Conservation (phyloP, 306 rosid genomes). For the Ziziphus jujuba region DNA sequence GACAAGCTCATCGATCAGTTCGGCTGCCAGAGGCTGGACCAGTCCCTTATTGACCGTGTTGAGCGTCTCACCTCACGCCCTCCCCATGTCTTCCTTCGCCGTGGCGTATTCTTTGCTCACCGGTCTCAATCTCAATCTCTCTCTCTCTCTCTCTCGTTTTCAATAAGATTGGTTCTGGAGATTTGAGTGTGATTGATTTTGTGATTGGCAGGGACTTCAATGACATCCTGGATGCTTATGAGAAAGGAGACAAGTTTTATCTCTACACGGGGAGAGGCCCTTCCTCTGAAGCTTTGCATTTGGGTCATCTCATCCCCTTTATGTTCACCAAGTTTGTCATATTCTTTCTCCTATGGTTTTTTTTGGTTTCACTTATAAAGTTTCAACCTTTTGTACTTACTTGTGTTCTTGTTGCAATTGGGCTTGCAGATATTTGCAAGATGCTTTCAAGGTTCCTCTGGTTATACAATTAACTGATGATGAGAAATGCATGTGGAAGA, state of each 20-base stretch:
- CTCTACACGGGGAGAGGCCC: conserved; percentile 94
- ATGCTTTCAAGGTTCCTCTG: conserved; percentile 90
- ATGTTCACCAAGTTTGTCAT: conserved; percentile 80
- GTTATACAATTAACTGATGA: conserved; percentile 97
- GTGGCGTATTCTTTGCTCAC: conserved; percentile 92
- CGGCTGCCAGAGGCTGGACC: conserved; percentile 80
- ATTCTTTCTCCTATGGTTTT: neutral
- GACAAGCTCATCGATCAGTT: conserved; percentile 91
- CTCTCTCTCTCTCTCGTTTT: too few species aligned
- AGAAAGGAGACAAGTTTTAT: conserved; percentile 82
- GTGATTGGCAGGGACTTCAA: conserved; percentile 56
- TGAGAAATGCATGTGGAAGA: conserved; percentile 93
- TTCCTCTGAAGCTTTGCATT: conserved; percentile 92
- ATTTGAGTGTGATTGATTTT: neutral
- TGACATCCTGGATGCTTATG: conserved; percentile 72
- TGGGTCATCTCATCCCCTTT: conserved; percentile 89
- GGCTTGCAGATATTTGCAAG: conserved; percentile 81
- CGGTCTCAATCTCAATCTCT: conserved; percentile 33
- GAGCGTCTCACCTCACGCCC: conserved; percentile 67
- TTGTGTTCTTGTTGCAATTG: neutral
- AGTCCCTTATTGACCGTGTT: conserved; percentile 53
- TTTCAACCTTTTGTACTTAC: neutral
- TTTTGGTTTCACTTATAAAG: neutral
- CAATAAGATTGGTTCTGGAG: neutral
- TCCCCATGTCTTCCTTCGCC: conserved; percentile 88